Evolutionary conservation across 345 rosid species (phyloP), one percentile per base, ranked within the genome.

Genomic region (Sisymbrium altissimum): DNA sequence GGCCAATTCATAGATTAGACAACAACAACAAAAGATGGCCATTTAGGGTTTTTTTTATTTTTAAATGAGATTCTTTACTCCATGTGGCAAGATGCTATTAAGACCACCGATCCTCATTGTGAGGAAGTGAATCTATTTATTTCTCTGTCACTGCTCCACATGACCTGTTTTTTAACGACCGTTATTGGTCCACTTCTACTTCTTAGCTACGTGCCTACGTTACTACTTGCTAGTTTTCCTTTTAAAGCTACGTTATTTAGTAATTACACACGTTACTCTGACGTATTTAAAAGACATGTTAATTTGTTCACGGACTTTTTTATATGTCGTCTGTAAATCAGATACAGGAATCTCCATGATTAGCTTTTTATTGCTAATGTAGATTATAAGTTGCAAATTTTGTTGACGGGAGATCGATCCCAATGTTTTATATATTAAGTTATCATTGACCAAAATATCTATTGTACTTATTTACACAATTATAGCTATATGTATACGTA

Each of bases 71-170:
- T 55, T 73, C 41, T 65, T 65, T 73, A 33, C 4, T 36, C 50
- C 79, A 75, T 68, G 73, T 75, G 79, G 54, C 53, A 67, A 59
- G 67, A 46, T 66, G 17, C 25, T 46, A 58, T n/a, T 18, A 50
- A 4, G 66, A 58, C 73, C 35, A 66, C 52, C 72, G 38, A 60
- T 61, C 74, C 79, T 67, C 63, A 68, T 30, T 60, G 40, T 75
- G 73, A 68, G 79, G 79, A 75, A 52, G 5, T 41, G n/a, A 68
- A 32, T 49, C 56, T 41, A 21, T 21, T 39, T 19, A 23, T 50
- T 66, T 58, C 23, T 38, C 0, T 67, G 66, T 74, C 60, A 17
- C 29, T 15, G 38, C 21, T 56, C 32, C 69, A 75, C 79, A 75
- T 68, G 79, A 52, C 40, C 8, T 68, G 79, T 75, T 70, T 59